These are phyloP conservation scores for Yamadazyma atlantica DNA, from an alignment of 1,139 yeast genomes.

Conservation along the genomic window DNA sequence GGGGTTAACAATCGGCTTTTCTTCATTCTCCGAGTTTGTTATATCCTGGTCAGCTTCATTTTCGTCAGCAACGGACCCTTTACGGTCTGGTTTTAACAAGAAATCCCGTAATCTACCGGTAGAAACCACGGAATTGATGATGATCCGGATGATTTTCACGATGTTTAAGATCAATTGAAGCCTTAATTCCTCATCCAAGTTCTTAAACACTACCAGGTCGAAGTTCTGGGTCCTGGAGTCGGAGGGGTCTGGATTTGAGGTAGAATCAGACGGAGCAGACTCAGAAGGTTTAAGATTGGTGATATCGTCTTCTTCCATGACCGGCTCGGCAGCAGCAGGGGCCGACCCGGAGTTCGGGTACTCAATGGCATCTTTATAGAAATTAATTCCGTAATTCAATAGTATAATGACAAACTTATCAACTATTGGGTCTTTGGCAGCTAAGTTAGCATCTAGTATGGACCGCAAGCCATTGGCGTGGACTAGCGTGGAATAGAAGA, in stretches of 20 bases:
- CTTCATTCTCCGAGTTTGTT: too few species aligned
- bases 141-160: slow-evolving; percentile 20
- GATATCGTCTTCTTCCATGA: slow-evolving; percentile 31
- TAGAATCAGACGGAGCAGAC: not conserved
- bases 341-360: slow-evolving; percentile 9
- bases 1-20: slow-evolving; percentile 1
- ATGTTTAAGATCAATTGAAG: slow-evolving; percentile 28
- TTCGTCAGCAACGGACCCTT: not conserved
- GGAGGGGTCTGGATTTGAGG: not conserved
- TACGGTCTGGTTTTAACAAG: slow-evolving; percentile 8
- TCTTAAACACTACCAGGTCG: slow-evolving; percentile 16
- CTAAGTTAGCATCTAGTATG: slow-evolving; percentile 23
- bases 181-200: slow-evolving; percentile 27
- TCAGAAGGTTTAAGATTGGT: slow-evolving; percentile 17
- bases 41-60: not conserved
- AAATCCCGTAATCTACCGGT: not conserved
- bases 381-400: slow-evolving; percentile 20
- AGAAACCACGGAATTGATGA: slow-evolving; percentile 16
- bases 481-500: slow-evolving; percentile 28
- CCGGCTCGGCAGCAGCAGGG: too few species aligned
- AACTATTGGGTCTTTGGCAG: slow-evolving; percentile 7
- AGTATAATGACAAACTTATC: slow-evolving; percentile 16
- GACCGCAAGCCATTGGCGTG: slow-evolving; percentile 25
- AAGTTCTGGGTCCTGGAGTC: not conserved
- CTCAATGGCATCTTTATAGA: slow-evolving; percentile 17